Evolutionary conservation across 179 eudicot genomes (phyloP).

Genomic region (Actinidia chinensis): DNA sequence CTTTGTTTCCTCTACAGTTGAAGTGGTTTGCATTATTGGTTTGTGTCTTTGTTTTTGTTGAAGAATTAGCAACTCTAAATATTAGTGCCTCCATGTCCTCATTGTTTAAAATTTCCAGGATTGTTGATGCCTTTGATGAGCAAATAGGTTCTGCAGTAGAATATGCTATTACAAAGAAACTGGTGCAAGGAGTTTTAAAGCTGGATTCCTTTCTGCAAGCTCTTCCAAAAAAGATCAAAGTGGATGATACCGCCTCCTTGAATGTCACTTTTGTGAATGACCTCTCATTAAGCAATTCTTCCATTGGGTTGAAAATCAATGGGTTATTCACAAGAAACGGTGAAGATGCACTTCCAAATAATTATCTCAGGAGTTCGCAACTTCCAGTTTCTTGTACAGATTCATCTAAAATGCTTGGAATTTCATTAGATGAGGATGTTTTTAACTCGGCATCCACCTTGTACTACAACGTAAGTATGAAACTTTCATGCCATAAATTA

Average conservation of each 20-base stretch:
- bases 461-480: constrained; percentile 55
- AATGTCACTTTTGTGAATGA: constrained; percentile 68
- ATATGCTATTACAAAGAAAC: constrained; percentile 60
- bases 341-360: constrained; percentile 20
- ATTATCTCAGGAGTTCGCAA: constrained; percentile 29
- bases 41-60: background rate
- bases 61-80: background rate
- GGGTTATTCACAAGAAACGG: constrained; percentile 63
- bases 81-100: background rate
- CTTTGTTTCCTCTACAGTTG: too few relatives aligned
- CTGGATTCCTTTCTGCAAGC: constrained; percentile 61
- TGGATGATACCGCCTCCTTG: constrained; percentile 68
- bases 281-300: constrained; percentile 51
- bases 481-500: background rate
- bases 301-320: constrained; percentile 71
- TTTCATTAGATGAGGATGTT: constrained; percentile 64
- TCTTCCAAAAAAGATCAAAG: constrained; percentile 68
- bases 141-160: constrained; percentile 84
- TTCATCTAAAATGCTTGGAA: constrained; percentile 71
- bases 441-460: constrained; percentile 64
- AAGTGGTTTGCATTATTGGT: background rate
- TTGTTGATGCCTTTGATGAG: constrained; percentile 72
- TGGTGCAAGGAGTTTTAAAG: constrained; percentile 49
- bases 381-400: constrained; percentile 40
- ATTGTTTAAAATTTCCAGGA: constrained; percentile 41